These are phyloP conservation scores for Pistacia vera DNA, from an alignment of 345 rosid species.

Conservation along the genomic window DNA sequence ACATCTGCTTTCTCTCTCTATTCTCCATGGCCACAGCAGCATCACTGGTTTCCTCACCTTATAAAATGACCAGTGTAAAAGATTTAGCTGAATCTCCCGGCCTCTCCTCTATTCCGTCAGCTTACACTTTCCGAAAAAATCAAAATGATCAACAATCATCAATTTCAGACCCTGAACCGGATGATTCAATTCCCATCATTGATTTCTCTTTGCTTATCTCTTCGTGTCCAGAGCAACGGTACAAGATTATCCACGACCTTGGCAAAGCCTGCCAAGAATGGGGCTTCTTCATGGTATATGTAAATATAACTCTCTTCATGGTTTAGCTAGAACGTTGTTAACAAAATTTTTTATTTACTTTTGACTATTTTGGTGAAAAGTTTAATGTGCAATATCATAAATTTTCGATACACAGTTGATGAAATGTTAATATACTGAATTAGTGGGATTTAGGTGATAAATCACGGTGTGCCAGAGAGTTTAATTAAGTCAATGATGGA, in stretches of 20 bases:
- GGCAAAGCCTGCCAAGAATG: conserved; percentile 57
- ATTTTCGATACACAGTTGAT: no score
- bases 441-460: conserved; percentile 36
- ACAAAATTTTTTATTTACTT: not conserved
- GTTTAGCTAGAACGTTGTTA: not conserved
- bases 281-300: conserved; percentile 65
- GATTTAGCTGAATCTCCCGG: conserved; percentile 34
- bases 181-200: conserved; percentile 45
- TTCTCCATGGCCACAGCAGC: no score
- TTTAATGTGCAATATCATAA: no score
- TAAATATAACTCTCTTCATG: not conserved
- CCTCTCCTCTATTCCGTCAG: conserved; percentile 32
- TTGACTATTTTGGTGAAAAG: no score
- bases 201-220: conserved; percentile 52
- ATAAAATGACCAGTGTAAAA: conserved; percentile 24
- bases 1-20: no score
- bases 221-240: conserved; percentile 29
- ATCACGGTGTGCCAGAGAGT: conserved; percentile 52
- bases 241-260: conserved; percentile 33
- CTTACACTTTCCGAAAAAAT: conserved; percentile 18
- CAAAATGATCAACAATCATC: conserved; percentile 1
- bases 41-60: no score
- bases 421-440: no score
- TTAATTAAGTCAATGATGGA: conserved; percentile 38
- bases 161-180: conserved; percentile 9